Evolutionary conservation across 169 alveolate species (phyloP).

Genomic region (Plasmodium berghei): DNA sequence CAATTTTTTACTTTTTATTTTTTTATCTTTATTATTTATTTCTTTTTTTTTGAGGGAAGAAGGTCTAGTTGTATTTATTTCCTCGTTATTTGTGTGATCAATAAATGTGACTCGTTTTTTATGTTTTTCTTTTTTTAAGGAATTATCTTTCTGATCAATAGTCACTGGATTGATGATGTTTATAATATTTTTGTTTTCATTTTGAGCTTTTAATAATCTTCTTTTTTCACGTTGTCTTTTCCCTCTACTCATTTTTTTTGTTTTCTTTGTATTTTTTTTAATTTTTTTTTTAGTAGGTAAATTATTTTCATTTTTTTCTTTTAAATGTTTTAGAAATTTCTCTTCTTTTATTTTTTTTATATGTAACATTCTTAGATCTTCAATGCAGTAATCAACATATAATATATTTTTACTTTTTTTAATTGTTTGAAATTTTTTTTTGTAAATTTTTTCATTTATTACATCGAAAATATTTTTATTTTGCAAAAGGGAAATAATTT

Average conservation of each 20-base stretch:
- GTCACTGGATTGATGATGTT: conserved; percentile 11
- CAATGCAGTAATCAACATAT: conserved; percentile 75
- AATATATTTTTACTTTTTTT: conserved; percentile 30
- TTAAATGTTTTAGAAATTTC: conserved; percentile 56
- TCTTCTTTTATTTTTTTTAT: conserved; percentile 68
- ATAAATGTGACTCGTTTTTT: too few relatives aligned
- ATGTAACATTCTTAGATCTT: conserved; percentile 74
- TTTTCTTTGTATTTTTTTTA: conserved; percentile 29
- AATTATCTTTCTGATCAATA: neutral
- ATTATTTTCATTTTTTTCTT: conserved; percentile 27
- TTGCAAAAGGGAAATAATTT: conserved; percentile 40
- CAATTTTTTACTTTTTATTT: too few relatives aligned
- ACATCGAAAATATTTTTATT: conserved; percentile 58
- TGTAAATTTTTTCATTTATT: conserved; percentile 46
- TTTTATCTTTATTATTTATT: too few relatives aligned
- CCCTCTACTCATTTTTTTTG: conserved; percentile 66
- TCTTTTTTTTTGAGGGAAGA: too few relatives aligned
- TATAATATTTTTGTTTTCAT: conserved; percentile 27
- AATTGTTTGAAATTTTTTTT: conserved; percentile 40
- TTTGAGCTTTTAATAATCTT: conserved; percentile 52
- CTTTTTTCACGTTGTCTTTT: conserved; percentile 74
- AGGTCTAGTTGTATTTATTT: too few relatives aligned
- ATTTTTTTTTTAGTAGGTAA: conserved; percentile 2
- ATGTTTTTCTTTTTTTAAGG: too few relatives aligned
- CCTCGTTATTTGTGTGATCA: too few relatives aligned